Evolutionary conservation across 2,329 filamentous ascomycete species (phyloP), one percentile per base, ranked within the genome.

Genomic region (Proliferodiscus dingleyae): DNA sequence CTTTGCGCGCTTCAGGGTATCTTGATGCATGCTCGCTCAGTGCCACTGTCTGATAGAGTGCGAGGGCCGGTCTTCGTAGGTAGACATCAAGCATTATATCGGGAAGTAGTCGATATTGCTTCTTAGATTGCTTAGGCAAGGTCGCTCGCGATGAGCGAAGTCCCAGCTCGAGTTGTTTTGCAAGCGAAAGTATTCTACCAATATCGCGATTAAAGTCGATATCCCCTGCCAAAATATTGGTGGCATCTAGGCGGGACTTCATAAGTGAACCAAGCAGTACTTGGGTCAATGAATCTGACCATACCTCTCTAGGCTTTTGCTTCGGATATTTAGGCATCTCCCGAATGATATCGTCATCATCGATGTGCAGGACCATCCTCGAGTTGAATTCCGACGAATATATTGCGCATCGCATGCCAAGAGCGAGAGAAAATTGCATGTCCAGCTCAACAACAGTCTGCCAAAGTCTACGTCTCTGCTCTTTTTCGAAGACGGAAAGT

Each of bases 381-480:
- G 71, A 70, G 47, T 79, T 74, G 43, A 72, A 77, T 43, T 74
- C 69, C 7, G 66, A 58, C 0, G 60, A 48, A 0, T 68, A 64
- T 9, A 78, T 60, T 7, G 75, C 62, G 4, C 75, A 72, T 3
- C 70, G 70, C 0, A 73, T 71, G 1, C 76, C 75, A 3, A 71
- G 67, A 45, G 74, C 71, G 30, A 77, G 61, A 21, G 72, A 71
- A 2, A 70, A 67, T 53, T 78, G 72, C 13, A 80, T 46, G 5
- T 72, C 70, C 2, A 80, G 61, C 57, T 80, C 76, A 3, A 78
- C 50, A 9, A 78, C 68, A 1, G 75, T 76, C 5, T 70, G 69
- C 78, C 77, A 81, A 1, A 81, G 54, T 3, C 77, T 69, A 2
- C 77, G 66, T 3, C 77, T 68, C 62, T 79, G 70, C 59, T 81